Base-by-base conservation (phyloP, 1,284 basidiomycete genomes). In the Tremellales sp. region DNA sequence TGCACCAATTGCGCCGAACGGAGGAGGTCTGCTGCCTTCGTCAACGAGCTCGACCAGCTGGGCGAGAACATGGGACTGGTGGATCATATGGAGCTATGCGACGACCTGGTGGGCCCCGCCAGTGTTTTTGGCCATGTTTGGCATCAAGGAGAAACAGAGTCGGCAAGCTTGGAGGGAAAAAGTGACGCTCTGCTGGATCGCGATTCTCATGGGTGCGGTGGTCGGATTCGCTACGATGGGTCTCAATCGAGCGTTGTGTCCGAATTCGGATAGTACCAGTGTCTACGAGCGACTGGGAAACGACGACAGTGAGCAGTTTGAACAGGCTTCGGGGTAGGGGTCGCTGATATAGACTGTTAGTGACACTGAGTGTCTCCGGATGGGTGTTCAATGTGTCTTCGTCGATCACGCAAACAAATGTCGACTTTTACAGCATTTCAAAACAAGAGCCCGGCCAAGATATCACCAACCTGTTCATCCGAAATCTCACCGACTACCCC, bases 81-180 rank as follows among this genome's bases (percentile, higher is more conserved):
- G 94, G 94, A 79, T 79, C 53, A 76, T 87, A 57, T 87, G 87
- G 65, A 84, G 86, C 40, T 81, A 81, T 62, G 65, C 87, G 40
- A 77, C 87, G 63, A 93, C 93, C 4, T 92, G 87, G 68, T 97
- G 90, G 90, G 92, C 91, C 4, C 93, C 93, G 13, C 78, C 81
- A 39, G 53, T 84, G 56, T 66, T 93, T 13, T 79, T 97, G 45
- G 74, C 78, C 19, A 81, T 83, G 12, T 53, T 85, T 48, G 89
- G 91, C 40, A 79, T 97, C 70, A 84, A 81, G 63, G 88, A 92
- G 68, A 79, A 80, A 66, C 76, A 80, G 43, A 77, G 82, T 50
- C 78, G 83, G 56, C 89, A 97, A 73, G 95, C 95, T 1, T 99
- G 95, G 95, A 81, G 95, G 60, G 95, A 99, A 74, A 99, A 98